Conservation (phyloP, 208 protist genomes). For the Leishmania arabica region DNA sequence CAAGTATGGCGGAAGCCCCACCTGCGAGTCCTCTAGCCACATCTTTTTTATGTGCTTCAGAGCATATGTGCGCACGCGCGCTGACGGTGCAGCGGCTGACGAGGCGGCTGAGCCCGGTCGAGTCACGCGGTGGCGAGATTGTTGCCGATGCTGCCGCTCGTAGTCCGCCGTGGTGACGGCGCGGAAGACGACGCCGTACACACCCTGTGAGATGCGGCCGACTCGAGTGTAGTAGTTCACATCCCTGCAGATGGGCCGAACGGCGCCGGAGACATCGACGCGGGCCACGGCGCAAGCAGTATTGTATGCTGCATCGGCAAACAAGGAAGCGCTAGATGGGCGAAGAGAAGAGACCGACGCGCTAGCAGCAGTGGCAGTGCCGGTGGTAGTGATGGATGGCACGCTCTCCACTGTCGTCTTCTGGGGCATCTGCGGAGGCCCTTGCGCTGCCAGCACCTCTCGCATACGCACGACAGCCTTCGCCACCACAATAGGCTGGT, state of each 20-base stretch:
- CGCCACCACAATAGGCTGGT: constrained; percentile 3
- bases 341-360: neutral
- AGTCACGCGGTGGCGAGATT: neutral
- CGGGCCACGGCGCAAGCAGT: constrained; percentile 15
- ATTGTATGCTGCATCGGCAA: constrained; percentile 29
- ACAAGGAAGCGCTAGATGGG: constrained; percentile 11
- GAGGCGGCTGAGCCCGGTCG: constrained; percentile 5
- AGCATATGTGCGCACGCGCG: constrained; percentile 40
- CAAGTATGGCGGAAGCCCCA: constrained; percentile 84
- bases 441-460: constrained; percentile 3
- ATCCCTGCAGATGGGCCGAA: constrained; percentile 50
- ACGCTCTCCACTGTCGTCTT: neutral
- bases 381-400: neutral
- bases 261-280: constrained; percentile 41
- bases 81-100: neutral
- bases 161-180: constrained; percentile 27
- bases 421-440: neutral
- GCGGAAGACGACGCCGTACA: constrained; percentile 86
- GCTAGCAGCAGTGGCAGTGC: neutral
- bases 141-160: constrained; percentile 5
- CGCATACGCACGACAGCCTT: constrained; percentile 7
- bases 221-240: constrained; percentile 65
- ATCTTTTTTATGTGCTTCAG: constrained; percentile 85
- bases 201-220: constrained; percentile 62
- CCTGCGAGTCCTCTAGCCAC: constrained; percentile 72